A percentile compares a stretch with the other conserved stretches of the same genome.
Conservation (phyloP, 164 flowering plant genomes). For the Kalanchoe fedtschenkoi region DNA sequence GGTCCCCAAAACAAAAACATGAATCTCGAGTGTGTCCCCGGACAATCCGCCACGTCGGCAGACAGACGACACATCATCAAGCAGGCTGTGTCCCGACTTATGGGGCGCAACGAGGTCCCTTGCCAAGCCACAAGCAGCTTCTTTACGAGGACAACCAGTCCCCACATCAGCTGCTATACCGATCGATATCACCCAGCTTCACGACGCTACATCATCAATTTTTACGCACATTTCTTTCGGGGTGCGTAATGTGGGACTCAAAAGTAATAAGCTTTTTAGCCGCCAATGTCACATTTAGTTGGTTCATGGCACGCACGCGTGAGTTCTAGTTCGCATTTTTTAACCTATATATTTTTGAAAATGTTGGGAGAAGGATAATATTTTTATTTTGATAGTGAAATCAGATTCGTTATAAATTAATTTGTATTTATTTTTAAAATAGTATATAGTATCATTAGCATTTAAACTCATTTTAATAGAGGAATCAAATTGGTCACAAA, state of each 20-base stretch:
- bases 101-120: constrained; percentile 3
- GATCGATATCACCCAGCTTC: no score
- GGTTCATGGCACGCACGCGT: constrained; percentile 5
- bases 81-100: constrained; percentile 1
- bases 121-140: constrained; percentile 1
- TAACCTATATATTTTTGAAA: no score
- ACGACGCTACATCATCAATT: no score
- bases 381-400: no score
- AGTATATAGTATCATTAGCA: no score
- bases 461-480: no score
- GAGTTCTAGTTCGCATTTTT: no score
- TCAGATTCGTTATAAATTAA: no score
- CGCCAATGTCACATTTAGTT: constrained; percentile 1
- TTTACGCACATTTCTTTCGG: constrained; percentile 1
- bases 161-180: constrained; percentile 6
- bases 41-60: not conserved
- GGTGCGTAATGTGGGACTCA: constrained; percentile 2
- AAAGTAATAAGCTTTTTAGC: not conserved
- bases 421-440: no score
- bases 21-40: not conserved
- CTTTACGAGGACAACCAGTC: not conserved
- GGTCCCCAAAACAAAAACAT: not conserved
- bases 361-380: no score
- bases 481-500: no score
- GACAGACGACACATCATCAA: not conserved